phyloP scores from a whole-genome alignment of 1,139 yeast genomes.

The Insectozyma bohioensis region DNA sequence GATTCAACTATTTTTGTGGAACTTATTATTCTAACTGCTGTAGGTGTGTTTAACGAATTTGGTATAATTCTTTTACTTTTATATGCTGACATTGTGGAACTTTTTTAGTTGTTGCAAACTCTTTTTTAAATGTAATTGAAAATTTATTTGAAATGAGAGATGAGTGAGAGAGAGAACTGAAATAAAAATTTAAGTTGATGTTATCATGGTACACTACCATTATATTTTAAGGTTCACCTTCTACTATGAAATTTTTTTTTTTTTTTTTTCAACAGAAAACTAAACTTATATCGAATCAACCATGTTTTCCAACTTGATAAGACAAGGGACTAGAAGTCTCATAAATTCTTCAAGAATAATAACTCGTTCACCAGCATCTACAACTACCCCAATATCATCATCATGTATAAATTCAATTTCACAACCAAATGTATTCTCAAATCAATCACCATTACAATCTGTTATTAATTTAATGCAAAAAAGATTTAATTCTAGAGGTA shows the following conservation, averaged over 20 bases:
- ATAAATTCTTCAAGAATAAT: constrained; percentile 5
- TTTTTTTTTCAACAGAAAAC: constrained; percentile 1
- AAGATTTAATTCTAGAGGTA: constrained; percentile 89
- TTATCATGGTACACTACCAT: constrained; percentile 4
- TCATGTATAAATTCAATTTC: constrained; percentile 5
- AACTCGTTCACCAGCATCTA: neutral
- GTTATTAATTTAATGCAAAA: constrained; percentile 45
- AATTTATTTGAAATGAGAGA: constrained; percentile 1
- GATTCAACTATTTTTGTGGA: constrained; percentile 30
- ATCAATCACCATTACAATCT: constrained; percentile 22
- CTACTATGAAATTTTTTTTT: constrained; percentile 1
- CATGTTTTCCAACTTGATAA: constrained; percentile 14
- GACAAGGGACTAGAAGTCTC: constrained; percentile 10
- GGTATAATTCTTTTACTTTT: constrained; percentile 42
- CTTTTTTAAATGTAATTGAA: neutral
- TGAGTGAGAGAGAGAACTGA: constrained; percentile 3
- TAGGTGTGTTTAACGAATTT: constrained; percentile 51
- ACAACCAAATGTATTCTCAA: neutral
- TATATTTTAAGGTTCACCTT: neutral
- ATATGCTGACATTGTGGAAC: constrained; percentile 22
- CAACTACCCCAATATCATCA: constrained; percentile 7
- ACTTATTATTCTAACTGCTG: constrained; percentile 38
- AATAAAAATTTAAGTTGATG: constrained; percentile 1
- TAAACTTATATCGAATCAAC: neutral
- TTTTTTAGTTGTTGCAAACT: neutral